Evolutionary conservation across 768 basidiomycete genomes (phyloP).

Genomic region (Kwoniella dendrophila): DNA sequence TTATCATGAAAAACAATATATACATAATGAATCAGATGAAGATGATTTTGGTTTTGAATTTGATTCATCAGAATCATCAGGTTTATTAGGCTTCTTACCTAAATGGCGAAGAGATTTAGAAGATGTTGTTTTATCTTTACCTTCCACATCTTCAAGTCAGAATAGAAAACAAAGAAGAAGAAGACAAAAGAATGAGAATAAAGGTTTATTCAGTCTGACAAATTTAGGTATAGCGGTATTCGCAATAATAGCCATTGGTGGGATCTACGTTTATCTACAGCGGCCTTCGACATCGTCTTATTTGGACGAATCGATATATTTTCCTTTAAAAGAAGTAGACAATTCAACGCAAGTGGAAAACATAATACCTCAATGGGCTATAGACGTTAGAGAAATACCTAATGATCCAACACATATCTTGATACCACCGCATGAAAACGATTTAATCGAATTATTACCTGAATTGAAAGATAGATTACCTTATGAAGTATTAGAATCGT

Average conservation of each 20-base stretch:
- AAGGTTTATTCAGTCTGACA: too few species aligned
- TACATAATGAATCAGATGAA: neutral
- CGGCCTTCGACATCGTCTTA: neutral
- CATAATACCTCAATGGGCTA: slow-evolving; percentile 7
- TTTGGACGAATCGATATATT: neutral
- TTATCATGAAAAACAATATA: neutral
- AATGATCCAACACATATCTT: slow-evolving; percentile 31
- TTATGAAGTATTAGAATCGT: slow-evolving; percentile 26
- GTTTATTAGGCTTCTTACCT: slow-evolving; percentile 7
- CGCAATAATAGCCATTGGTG: too few species aligned
- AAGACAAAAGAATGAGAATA: too few species aligned
- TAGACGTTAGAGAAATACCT: neutral
- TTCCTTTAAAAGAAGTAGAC: neutral
- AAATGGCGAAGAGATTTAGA: slow-evolving; percentile 2
- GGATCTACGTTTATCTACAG: neutral
- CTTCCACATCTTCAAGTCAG: neutral
- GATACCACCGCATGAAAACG: slow-evolving; percentile 17
- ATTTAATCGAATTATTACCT: slow-evolving; percentile 13
- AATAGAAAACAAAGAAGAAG: slow-evolving; percentile 3
- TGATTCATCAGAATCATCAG: slow-evolving; percentile 9
- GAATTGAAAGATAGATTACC: slow-evolving; percentile 32
- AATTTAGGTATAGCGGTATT: too few species aligned
- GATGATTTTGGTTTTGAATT: slow-evolving; percentile 1
- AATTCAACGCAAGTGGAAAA: neutral
- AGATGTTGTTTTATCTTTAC: neutral